These are phyloP conservation scores for Punctularia strigosozonata DNA, from an alignment of 768 basidiomycete species.

Conservation along the genomic window DNA sequence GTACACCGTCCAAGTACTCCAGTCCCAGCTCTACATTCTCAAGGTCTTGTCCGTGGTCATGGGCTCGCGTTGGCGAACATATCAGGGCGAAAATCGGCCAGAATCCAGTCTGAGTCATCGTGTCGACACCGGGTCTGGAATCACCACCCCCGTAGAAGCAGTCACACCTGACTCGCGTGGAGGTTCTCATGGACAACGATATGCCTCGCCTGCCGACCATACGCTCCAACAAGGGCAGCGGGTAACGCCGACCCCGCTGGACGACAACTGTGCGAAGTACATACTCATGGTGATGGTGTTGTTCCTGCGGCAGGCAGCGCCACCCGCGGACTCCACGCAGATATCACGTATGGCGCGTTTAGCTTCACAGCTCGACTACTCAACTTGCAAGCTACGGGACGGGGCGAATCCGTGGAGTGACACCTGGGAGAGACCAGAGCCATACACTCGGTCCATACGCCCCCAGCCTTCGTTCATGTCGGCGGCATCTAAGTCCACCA, in stretches of 20 bases:
- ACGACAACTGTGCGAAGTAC: conserved; percentile 74
- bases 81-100: conserved; percentile 27
- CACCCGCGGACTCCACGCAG: conserved; percentile 34
- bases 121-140: conserved; percentile 18
- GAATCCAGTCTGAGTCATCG: conserved; percentile 31
- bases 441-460: conserved; percentile 9
- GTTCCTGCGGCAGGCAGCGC: conserved; percentile 65
- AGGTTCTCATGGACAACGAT: conserved; percentile 18
- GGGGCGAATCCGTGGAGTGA: not conserved
- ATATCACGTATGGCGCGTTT: too few species aligned
- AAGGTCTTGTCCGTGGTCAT: conserved; percentile 72
- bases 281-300: conserved; percentile 72
- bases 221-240: conserved; percentile 29
- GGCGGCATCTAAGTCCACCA: not conserved
- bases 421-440: not conserved
- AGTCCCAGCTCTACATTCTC: conserved; percentile 78
- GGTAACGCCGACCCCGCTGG: conserved; percentile 61
- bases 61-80: conserved; percentile 62
- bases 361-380: conserved; percentile 63
- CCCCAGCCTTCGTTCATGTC: conserved; percentile 19
- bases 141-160: conserved; percentile 23
- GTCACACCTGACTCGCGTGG: conserved; percentile 18
- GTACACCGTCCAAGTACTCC: conserved; percentile 61
- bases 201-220: conserved; percentile 33
- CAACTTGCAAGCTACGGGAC: conserved; percentile 30